Evolutionary conservation across 495 filamentous ascomycete genomes (phyloP), one percentile per base, ranked within the genome.

Genomic region (Articulospora tetracladia): DNA sequence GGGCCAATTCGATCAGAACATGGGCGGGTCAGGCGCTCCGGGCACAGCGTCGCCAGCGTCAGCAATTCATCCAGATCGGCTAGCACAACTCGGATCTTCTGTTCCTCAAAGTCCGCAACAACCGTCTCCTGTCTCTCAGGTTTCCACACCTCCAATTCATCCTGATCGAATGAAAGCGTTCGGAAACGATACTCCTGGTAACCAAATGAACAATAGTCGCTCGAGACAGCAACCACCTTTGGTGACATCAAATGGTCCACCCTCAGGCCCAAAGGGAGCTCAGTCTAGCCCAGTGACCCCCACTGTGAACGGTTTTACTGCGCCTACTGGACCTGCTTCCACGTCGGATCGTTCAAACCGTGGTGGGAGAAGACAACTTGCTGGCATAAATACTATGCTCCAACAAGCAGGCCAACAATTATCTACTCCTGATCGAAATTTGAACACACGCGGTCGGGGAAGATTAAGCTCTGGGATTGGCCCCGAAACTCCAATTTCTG

Each of bases 381-480:
- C 73, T 1, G 76, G 77, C 25, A 82, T 84, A 19, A 79, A 83
- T 56, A 79, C 65, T 51, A 81, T 74, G 51, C 72, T 83, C 1
- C 74, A 78, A 62, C 74, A 76, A 63, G 70, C 69, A 8, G 69
- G 64, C 63, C 71, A 59, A 68, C 70, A 36, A 66, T 67, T 48
- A 53, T 30, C 50, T 71, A 69, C 15, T 3, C 59, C 55, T n/a
- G 57, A 61, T 32, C 48, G 57, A 12, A 65, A 59, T 23, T 28
- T 59, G 15, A 63, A 57, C 24, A 47, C 62, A 25, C 68, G 66
- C 25, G 75, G 78, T 4, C 65, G 69, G 78, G 53, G 74, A 64
- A 34, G 77, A 76, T 15, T 79, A 73, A 26, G 74, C 23, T 61
- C 67, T 17, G 64, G 69, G 39, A 69, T 74, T 26, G 68, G 72